These are phyloP conservation scores for Didymella exigua DNA, from an alignment of 2,329 filamentous ascomycete genomes.

Conservation along the genomic window DNA sequence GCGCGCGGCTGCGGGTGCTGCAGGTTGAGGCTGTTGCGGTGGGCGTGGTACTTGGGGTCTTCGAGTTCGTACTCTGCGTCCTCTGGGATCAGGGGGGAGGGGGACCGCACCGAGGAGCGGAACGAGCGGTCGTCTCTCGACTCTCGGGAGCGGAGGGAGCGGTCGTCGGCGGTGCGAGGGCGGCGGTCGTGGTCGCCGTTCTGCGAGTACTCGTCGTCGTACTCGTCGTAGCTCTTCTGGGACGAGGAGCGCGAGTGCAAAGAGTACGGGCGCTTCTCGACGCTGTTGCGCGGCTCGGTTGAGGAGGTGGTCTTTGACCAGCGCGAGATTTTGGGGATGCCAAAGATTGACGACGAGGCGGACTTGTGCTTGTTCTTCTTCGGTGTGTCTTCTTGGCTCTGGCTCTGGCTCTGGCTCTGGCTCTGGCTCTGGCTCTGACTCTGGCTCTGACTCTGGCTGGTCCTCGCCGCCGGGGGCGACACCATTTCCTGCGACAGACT, in stretches of 20 bases:
- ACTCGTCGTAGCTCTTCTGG: conserved; percentile 67
- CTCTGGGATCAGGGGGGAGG: conserved; percentile 59
- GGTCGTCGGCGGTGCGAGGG: conserved; percentile 41
- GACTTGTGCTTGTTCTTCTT: conserved; percentile 84
- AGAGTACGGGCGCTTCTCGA: conserved; percentile 66
- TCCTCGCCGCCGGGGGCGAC: conserved; percentile 59
- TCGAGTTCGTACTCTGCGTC: conserved; percentile 54
- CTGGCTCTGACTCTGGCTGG: conserved; percentile 62
- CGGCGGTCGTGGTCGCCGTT: conserved; percentile 62
- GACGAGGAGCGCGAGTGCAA: conserved; percentile 65
- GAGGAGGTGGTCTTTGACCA: conserved; percentile 98
- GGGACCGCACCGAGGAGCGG: conserved; percentile 37
- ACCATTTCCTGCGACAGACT: conserved; percentile 47
- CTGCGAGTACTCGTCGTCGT: conserved; percentile 64
- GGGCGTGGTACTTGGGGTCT: conserved; percentile 81
- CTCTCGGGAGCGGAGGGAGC: not conserved
- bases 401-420: too few relatives aligned
- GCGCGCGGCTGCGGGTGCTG: conserved; percentile 79
- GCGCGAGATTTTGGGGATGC: conserved; percentile 82
- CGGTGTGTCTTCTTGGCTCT: conserved; percentile 81
- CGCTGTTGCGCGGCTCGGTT: conserved; percentile 74
- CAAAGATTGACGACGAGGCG: conserved; percentile 76
- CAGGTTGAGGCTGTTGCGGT: conserved; percentile 79
- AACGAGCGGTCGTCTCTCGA: conserved; percentile 16
- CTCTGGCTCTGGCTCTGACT: too few relatives aligned